A percentile compares a stretch with the other conserved stretches of the same genome.
phyloP scores from a whole-genome alignment of 306 rosid species.

The Purshia tridentata region DNA sequence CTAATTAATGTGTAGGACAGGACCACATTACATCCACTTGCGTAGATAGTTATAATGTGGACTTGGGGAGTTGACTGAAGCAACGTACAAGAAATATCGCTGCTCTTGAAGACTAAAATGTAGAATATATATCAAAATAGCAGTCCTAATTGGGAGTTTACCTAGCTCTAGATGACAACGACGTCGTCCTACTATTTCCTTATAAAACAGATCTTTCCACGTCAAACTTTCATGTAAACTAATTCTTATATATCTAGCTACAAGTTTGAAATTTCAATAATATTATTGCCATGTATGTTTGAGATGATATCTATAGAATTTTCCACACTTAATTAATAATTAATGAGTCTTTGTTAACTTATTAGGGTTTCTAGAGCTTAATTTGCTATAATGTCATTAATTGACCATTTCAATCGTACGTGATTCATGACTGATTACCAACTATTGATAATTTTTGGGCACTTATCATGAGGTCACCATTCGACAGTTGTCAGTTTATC shows the following conservation, averaged over 20 bases:
- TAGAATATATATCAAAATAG: background rate
- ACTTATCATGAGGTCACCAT: too few species aligned
- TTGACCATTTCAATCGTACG: too few species aligned
- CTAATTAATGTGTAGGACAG: background rate
- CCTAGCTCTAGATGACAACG: background rate
- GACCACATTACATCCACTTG: background rate
- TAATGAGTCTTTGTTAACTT: too few species aligned
- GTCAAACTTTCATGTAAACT: background rate
- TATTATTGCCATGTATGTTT: too few species aligned
- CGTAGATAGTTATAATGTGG: background rate
- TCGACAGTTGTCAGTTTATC: too few species aligned
- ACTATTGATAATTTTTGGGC: too few species aligned
- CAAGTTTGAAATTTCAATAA: background rate
- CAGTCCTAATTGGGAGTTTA: background rate
- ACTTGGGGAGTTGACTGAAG: background rate
- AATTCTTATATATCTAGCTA: too few species aligned
- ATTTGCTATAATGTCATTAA: too few species aligned
- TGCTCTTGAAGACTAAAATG: background rate
- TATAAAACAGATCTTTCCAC: background rate
- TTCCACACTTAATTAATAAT: too few species aligned
- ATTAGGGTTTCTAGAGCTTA: too few species aligned
- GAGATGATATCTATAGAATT: too few species aligned
- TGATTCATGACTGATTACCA: too few species aligned
- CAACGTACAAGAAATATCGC: background rate
- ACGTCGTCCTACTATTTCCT: background rate